Percentiles rank a stretch among this genome's conserved stretches.
Evolutionary conservation across 1,284 basidiomycete species (phyloP).

Genomic region (Marasmius tenuissimus): DNA sequence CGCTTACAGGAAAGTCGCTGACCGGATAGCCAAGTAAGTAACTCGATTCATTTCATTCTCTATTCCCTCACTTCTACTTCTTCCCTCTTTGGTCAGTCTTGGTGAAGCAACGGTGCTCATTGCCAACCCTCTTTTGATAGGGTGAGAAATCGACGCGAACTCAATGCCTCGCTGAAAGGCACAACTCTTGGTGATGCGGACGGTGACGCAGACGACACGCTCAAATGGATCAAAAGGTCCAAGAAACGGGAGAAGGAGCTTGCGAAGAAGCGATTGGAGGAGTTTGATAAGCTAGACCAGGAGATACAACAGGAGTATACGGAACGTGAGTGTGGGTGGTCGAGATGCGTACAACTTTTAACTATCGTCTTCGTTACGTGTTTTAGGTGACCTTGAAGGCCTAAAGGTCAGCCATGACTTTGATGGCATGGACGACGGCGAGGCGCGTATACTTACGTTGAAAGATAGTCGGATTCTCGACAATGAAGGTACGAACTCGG

Average conservation of each 20-base stretch:
- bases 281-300: conserved; percentile 82
- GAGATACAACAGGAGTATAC: conserved; percentile 73
- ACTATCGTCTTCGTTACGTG: conserved; percentile 1
- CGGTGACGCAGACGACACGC: conserved; percentile 69
- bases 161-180: conserved; percentile 88
- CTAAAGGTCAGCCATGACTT: conserved; percentile 96
- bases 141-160: conserved; percentile 89
- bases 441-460: conserved; percentile 93
- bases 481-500: conserved; percentile 71
- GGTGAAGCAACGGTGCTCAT: conserved; percentile 42
- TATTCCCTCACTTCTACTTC: conserved; percentile 53
- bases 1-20: conserved; percentile 63
- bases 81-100: conserved; percentile 13
- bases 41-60: conserved; percentile 20
- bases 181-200: conserved; percentile 85
- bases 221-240: conserved; percentile 87
- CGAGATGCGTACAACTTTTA: background rate
- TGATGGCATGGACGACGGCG: conserved; percentile 88
- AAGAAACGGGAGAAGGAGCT: conserved; percentile 88
- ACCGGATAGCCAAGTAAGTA: conserved; percentile 89
- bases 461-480: conserved; percentile 94
- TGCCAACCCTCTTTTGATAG: conserved; percentile 45
- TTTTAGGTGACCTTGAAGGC: conserved; percentile 83
- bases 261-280: conserved; percentile 73
- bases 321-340: conserved; percentile 57